Percentiles rank a stretch among this genome's conserved stretches.
phyloP scores from a whole-genome alignment of 139 green algal species.

The Chlamydomonas applanata region DNA sequence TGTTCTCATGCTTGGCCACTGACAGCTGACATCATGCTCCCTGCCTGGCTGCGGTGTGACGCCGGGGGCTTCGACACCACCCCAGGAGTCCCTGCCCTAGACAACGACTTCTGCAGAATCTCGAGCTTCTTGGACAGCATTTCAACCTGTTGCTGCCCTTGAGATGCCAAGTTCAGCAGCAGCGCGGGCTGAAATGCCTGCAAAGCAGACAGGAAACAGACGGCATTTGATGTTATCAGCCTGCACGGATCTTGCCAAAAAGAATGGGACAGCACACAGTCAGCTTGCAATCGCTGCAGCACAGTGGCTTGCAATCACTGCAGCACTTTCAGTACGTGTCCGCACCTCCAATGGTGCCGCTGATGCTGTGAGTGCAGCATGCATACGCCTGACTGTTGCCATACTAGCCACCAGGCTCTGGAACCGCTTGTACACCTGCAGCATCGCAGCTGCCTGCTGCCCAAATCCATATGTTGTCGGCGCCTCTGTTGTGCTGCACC shows the following conservation, averaged over 20 bases:
- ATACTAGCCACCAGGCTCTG: conserved; percentile 8
- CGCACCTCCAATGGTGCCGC: too few species aligned
- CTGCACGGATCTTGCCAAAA: not conserved
- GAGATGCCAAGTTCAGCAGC: not conserved
- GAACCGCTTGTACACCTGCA: conserved; percentile 11
- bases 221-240: not conserved
- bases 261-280: not conserved
- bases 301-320: not conserved
- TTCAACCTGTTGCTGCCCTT: conserved; percentile 3
- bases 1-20: too few species aligned
- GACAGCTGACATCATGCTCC: too few species aligned
- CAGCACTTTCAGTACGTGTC: too few species aligned
- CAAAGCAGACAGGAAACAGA: not conserved
- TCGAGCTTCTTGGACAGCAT: not conserved
- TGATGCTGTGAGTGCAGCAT: not conserved
- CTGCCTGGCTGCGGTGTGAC: too few species aligned
- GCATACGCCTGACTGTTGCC: conserved; percentile 3
- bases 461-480: conserved; percentile 2
- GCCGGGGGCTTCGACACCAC: too few species aligned
- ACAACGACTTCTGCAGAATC: not conserved
- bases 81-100: too few species aligned
- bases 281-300: not conserved
- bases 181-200: not conserved
- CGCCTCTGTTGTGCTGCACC: not conserved
- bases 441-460: conserved; percentile 9